These are phyloP conservation scores for Berberis thunbergii DNA, from an alignment of 164 flowering plant genomes.

Conservation along the genomic window DNA sequence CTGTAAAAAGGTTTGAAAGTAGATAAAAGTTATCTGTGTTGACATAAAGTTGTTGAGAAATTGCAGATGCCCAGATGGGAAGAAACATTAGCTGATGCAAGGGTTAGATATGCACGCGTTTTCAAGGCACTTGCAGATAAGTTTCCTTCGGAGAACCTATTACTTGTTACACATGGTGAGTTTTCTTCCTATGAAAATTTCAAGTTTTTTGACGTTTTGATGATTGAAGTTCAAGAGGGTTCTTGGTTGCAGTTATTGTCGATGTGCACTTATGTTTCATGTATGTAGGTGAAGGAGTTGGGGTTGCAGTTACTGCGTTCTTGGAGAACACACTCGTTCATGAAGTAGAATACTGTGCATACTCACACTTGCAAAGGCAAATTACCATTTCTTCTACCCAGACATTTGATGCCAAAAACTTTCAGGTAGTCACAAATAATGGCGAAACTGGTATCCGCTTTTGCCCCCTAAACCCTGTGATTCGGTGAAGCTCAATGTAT, in stretches of 20 bases:
- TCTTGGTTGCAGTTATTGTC: neutral
- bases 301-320: constrained; percentile 41
- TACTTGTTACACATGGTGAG: constrained; percentile 83
- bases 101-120: constrained; percentile 43
- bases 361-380: constrained; percentile 34
- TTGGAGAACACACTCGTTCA: constrained; percentile 28
- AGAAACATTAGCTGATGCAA: constrained; percentile 38
- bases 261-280: neutral
- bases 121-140: constrained; percentile 62
- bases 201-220: neutral
- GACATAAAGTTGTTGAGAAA: too few relatives aligned
- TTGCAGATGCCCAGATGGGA: constrained; percentile 70
- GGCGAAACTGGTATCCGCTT: constrained; percentile 30
- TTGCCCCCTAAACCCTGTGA: neutral
- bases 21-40: too few relatives aligned
- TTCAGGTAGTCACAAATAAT: constrained; percentile 24
- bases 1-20: too few relatives aligned
- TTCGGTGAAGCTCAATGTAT: neutral
- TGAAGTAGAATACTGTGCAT: constrained; percentile 67
- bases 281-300: constrained; percentile 74
- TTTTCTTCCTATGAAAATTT: neutral
- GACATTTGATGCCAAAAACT: constrained; percentile 32
- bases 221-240: neutral
- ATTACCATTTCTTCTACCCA: constrained; percentile 17
- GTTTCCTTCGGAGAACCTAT: constrained; percentile 62